Conservation (phyloP, 768 basidiomycete genomes). For the Leccinum rimulosum region DNA sequence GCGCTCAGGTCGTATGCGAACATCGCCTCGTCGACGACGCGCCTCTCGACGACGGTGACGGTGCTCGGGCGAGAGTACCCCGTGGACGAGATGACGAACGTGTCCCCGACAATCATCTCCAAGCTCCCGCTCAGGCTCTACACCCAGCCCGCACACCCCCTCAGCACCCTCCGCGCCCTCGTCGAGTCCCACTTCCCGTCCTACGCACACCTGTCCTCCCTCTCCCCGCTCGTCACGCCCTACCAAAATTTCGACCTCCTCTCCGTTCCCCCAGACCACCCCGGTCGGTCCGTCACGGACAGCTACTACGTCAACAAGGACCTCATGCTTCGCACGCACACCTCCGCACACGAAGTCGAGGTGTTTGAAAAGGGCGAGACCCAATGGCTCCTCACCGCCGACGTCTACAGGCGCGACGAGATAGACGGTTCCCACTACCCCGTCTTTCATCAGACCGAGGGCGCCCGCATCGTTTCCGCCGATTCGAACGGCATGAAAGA, state of each 20-base stretch:
- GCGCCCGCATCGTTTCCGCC: conserved; percentile 75
- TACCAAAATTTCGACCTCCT: conserved; percentile 95
- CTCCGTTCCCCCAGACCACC: conserved; percentile 90
- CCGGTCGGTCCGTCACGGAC: conserved; percentile 86
- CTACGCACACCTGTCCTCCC: conserved; percentile 69
- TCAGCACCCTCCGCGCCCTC: conserved; percentile 78
- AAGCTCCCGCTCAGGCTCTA: conserved; percentile 80
- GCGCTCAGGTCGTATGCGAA: conserved; percentile 15
- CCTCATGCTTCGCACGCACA: conserved; percentile 95
- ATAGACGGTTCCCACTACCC: conserved; percentile 97
- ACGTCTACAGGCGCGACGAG: conserved; percentile 97
- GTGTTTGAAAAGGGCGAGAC: conserved; percentile 74
- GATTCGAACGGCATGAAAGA: conserved; percentile 55
- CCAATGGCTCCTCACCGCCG: conserved; percentile 89
- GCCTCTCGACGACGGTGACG: conserved; percentile 33
- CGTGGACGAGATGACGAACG: conserved; percentile 80
- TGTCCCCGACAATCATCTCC: conserved; percentile 79
- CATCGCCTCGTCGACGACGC: conserved; percentile 4
- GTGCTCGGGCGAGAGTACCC: conserved; percentile 68
- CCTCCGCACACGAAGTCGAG: conserved; percentile 97
- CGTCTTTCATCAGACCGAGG: conserved; percentile 98
- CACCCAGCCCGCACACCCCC: conserved; percentile 73
- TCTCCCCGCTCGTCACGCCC: conserved; percentile 88
- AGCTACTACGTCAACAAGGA: conserved; percentile 93
- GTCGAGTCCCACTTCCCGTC: conserved; percentile 83